A percentile compares a stretch with the other conserved stretches of the same genome.
Evolutionary conservation across 306 rosid species (phyloP).

Genomic region (Ormosia emarginata): DNA sequence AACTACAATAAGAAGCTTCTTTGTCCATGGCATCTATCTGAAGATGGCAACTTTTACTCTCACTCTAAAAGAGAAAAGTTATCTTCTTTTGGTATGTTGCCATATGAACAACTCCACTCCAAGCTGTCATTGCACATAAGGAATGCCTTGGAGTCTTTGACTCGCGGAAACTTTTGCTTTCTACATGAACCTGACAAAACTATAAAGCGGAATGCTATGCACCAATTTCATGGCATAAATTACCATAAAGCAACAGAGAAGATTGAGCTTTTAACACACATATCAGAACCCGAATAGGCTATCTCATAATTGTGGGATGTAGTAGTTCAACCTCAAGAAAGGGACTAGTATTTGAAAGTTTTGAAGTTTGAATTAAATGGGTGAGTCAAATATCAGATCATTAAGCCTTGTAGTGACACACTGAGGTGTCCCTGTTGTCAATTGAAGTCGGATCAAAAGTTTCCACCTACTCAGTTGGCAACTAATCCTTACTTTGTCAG

Average conservation of each 20-base stretch:
- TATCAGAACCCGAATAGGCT: constrained; percentile 21
- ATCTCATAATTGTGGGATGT: constrained; percentile 39
- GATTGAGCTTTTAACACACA: constrained; percentile 26
- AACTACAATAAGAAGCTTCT: constrained; percentile 27
- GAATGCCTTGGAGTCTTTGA: constrained; percentile 21
- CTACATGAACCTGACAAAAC: constrained; percentile 33
- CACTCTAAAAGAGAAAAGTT: constrained; percentile 1
- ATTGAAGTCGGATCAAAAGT: constrained; percentile 40
- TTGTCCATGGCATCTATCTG: constrained; percentile 12
- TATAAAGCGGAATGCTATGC: constrained; percentile 30
- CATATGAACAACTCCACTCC: constrained; percentile 11
- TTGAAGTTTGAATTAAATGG: constrained; percentile 20
- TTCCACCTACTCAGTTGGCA: constrained; percentile 24
- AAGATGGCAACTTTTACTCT: background rate
- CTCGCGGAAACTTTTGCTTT: constrained; percentile 46
- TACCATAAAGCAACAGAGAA: constrained; percentile 11
- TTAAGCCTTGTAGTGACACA: constrained; percentile 34
- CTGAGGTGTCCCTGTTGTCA: constrained; percentile 50
- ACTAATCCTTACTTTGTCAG: background rate
- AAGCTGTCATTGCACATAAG: constrained; percentile 29
- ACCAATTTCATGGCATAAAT: constrained; percentile 28
- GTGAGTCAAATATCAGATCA: constrained; percentile 37
- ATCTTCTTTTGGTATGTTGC: background rate
- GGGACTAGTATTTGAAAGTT: constrained; percentile 30
- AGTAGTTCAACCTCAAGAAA: constrained; percentile 38